These are phyloP conservation scores for Nitzschia sp. DNA, from an alignment of 108 stramenopile species.

Conservation along the genomic window DNA sequence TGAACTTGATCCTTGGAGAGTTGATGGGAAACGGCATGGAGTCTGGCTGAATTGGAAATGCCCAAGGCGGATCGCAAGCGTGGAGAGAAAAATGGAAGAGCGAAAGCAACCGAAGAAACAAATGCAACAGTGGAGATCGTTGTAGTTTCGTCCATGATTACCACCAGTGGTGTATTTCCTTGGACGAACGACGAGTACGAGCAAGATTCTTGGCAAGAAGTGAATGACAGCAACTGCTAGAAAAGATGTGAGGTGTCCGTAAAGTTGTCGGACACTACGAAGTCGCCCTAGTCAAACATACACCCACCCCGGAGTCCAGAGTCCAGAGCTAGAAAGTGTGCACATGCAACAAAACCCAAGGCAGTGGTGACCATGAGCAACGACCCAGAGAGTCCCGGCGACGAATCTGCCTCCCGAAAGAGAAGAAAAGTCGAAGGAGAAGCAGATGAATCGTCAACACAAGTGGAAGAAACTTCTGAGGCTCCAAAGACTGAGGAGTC, in stretches of 20 bases:
- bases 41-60: constrained; percentile 1
- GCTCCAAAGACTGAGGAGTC: background rate
- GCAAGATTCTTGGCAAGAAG: no score
- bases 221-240: background rate
- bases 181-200: no score
- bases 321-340: no score
- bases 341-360: background rate
- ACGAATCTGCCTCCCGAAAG: background rate
- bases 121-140: constrained; percentile 9
- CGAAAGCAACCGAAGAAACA: constrained; percentile 3
- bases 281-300: no score
- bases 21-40: background rate
- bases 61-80: background rate
- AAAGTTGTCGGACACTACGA: no score
- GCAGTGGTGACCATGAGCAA: background rate
- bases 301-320: no score
- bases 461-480: background rate
- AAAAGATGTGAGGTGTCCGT: background rate
- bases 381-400: background rate
- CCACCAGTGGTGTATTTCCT: no score
- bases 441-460: background rate
- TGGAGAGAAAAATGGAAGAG: background rate
- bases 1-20: constrained; percentile 52
- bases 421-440: constrained; percentile 9
- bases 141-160: no score